Conservation (phyloP, 2,329 filamentous ascomycete genomes). For the Fusarium acutatum region DNA sequence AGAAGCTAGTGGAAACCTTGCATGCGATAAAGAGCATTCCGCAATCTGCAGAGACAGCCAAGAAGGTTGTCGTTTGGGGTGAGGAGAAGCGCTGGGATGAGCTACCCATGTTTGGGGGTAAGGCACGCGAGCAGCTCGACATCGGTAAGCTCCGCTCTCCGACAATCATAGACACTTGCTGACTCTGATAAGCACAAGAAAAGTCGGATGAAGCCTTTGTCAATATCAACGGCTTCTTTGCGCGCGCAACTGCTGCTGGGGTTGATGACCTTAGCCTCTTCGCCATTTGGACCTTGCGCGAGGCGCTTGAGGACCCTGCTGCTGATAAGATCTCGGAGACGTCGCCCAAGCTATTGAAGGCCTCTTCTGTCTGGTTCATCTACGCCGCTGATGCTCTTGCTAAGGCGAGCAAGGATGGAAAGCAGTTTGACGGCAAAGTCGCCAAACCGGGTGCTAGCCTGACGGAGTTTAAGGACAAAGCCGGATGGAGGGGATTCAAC, state of each 20-base stretch:
- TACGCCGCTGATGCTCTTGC: slow-evolving; percentile 8
- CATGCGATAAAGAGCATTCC: slow-evolving; percentile 26
- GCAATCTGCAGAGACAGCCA: slow-evolving; percentile 5
- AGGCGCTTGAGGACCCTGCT: slow-evolving; percentile 26
- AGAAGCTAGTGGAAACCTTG: slow-evolving; percentile 32
- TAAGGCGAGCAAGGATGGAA: neutral
- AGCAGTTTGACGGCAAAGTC: slow-evolving; percentile 35
- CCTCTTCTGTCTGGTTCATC: slow-evolving; percentile 21
- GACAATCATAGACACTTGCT: neutral
- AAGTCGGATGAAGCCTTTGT: slow-evolving; percentile 2
- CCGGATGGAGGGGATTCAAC: slow-evolving; percentile 30
- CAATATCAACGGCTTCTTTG: slow-evolving; percentile 31
- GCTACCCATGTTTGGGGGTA: slow-evolving; percentile 28
- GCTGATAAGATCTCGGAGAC: neutral
- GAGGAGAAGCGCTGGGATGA: slow-evolving; percentile 24
- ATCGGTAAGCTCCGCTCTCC: neutral
- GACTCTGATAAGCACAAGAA: slow-evolving; percentile 8
- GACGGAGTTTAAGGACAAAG: neutral
- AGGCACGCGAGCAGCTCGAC: slow-evolving; percentile 28
- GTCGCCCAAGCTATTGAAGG: neutral
- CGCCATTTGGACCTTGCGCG: slow-evolving; percentile 29
- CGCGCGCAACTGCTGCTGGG: slow-evolving; percentile 14
- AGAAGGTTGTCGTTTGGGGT: slow-evolving; percentile 29
- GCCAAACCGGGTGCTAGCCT: slow-evolving; percentile 22
- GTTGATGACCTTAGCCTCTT: slow-evolving; percentile 25